Evolutionary conservation across 768 basidiomycete genomes (phyloP).

Genomic region (Candolleomyces efflorescens): DNA sequence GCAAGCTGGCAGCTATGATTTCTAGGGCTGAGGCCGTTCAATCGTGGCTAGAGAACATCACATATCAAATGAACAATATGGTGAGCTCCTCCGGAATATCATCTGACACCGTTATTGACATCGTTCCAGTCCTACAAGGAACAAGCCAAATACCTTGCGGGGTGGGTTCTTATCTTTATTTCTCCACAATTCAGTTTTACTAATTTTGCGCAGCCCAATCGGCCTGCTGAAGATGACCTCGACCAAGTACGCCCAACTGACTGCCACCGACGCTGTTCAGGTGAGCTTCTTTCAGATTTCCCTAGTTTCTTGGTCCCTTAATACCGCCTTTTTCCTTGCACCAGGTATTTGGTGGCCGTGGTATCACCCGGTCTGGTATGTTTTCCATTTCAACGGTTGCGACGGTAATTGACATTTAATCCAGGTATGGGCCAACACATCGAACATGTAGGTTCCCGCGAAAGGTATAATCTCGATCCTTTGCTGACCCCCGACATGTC

Average conservation of each 20-base stretch:
- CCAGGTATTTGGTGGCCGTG: constrained; percentile 81
- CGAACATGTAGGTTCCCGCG: constrained; percentile 47
- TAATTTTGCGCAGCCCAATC: constrained; percentile 45
- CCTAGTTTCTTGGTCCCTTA: background rate
- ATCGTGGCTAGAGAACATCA: constrained; percentile 80
- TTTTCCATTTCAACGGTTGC: background rate
- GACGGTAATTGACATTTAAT: constrained; percentile 6
- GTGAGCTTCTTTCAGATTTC: constrained; percentile 15
- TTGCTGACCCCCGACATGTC: constrained; percentile 16
- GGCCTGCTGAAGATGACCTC: constrained; percentile 68
- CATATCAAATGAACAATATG: constrained; percentile 87
- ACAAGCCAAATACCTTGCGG: constrained; percentile 71
- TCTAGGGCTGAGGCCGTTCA: constrained; percentile 61
- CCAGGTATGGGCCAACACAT: constrained; percentile 60
- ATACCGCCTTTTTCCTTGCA: constrained; percentile 2
- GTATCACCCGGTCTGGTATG: constrained; percentile 76
- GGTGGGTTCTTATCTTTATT: constrained; percentile 32
- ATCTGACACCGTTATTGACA: background rate
- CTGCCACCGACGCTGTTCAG: constrained; percentile 70
- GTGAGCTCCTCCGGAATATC: constrained; percentile 16
- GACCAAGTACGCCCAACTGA: constrained; percentile 58
- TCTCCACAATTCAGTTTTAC: constrained; percentile 4
- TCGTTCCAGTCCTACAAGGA: constrained; percentile 57
- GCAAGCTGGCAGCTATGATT: constrained; percentile 84
- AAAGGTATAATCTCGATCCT: constrained; percentile 2